Base-by-base conservation (phyloP, 768 basidiomycete genomes). In the Suillus ampliporus region DNA sequence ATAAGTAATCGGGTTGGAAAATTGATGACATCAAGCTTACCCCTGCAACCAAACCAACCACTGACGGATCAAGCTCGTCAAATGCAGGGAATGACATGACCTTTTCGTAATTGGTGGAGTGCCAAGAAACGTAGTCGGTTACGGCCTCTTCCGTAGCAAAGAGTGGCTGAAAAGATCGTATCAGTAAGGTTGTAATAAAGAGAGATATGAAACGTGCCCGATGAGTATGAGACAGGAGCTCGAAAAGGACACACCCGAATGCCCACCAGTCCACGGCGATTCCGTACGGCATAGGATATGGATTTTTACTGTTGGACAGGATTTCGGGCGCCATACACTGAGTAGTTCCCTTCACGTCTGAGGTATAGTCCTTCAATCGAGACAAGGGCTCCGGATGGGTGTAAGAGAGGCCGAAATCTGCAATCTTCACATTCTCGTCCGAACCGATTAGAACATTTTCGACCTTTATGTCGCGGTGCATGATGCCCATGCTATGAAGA, bases 401-500 rank as follows among this genome's bases (percentile, higher is more conserved):
- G 38, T 74, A 75, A 5, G 78, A 71, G 10, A 77, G 72, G 3
- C 79, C 82, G 51, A 83, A 80, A 60, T 82, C 82, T 3, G 76
- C 69, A 19, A 83, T 79, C 28, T 77, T 76, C 23, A 82, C 67
- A 41, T 82, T 81, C 54, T 74, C 74, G 5, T 68, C 69, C 8
- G 61, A 64, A 63, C 82, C 82, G 57, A 90, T 77, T n/a, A 91
- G 80, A 47, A 91, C 81, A 63, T 91, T 90, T 76, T 86, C 86
- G 4, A 87, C 82, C 68, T 91, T 90, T 61, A 91, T 81, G 64
- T 90, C 88, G 15, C 88, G 82, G 72, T 90, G 88, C 37, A 90
- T 82, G 59, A 90, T 84, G 47, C 87, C 87, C 71, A 86, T 81
- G 28, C 74, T 74, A 65, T 90, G 88, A 46, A 91, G 72, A 46